Conservation (phyloP, 1,284 basidiomycete genomes). For the Cryptococcus sp. region DNA sequence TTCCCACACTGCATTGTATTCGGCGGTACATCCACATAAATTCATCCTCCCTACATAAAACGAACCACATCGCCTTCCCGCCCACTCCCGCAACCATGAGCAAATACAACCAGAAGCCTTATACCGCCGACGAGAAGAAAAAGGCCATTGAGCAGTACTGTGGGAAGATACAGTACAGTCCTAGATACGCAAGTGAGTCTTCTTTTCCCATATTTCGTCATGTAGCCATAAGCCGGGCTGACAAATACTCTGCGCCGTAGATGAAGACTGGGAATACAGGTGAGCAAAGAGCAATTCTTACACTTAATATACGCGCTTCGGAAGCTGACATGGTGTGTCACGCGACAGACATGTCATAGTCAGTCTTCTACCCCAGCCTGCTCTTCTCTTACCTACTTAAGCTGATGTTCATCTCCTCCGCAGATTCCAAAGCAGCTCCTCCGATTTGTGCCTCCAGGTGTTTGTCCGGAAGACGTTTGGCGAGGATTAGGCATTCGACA, state of each 20-base stretch:
- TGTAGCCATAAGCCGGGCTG: neutral
- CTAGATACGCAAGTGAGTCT: slow-evolving; percentile 46
- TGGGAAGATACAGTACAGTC: slow-evolving; percentile 51
- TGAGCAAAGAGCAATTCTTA: slow-evolving; percentile 17
- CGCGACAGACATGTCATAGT: slow-evolving; percentile 51
- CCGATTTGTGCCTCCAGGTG: slow-evolving; percentile 49
- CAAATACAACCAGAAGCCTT: slow-evolving; percentile 45
- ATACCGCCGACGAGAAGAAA: slow-evolving; percentile 48
- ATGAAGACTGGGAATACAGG: slow-evolving; percentile 53
- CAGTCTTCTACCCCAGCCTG: slow-evolving; percentile 15
- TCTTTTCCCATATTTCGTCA: neutral
- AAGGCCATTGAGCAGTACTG: slow-evolving; percentile 51
- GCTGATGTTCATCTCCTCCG: too few relatives aligned
- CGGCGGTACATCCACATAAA: too few relatives aligned
- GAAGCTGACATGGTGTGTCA: neutral
- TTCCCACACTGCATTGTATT: too few relatives aligned
- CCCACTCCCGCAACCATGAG: slow-evolving; percentile 35
- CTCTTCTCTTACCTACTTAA: too few relatives aligned
- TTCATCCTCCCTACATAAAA: neutral
- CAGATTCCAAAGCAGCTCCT: slow-evolving; percentile 52
- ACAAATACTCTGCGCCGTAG: slow-evolving; percentile 24
- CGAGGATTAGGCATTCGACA: slow-evolving; percentile 53
- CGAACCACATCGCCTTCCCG: neutral
- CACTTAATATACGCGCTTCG: neutral
- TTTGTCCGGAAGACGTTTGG: slow-evolving; percentile 52